Conservation (phyloP, 768 basidiomycete genomes). For the Collybia sp. region DNA sequence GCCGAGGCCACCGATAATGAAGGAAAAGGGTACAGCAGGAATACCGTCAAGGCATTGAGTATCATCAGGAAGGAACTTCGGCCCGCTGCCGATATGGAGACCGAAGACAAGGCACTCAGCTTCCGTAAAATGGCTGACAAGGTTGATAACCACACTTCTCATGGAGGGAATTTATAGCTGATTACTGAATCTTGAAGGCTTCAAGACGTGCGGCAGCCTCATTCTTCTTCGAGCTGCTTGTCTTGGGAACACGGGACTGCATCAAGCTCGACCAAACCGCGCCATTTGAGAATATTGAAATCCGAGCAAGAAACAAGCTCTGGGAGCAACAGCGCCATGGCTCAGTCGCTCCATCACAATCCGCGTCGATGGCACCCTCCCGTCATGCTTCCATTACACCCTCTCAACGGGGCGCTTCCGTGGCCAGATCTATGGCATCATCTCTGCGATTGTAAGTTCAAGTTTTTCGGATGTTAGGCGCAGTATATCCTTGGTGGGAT, state of each 20-base stretch:
- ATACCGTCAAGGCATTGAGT: constrained; percentile 79
- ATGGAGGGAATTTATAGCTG: constrained; percentile 1
- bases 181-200: constrained; percentile 42
- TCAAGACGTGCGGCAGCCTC: constrained; percentile 89
- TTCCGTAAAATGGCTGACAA: constrained; percentile 79
- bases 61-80: constrained; percentile 72
- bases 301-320: constrained; percentile 76
- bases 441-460: constrained; percentile 29
- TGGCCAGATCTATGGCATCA: constrained; percentile 37
- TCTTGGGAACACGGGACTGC: constrained; percentile 90
- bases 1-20: constrained; percentile 41
- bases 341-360: constrained; percentile 22
- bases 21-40: constrained; percentile 79
- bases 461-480: background rate
- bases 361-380: constrained; percentile 17
- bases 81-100: constrained; percentile 39
- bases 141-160: constrained; percentile 31
- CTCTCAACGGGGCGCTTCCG: constrained; percentile 13
- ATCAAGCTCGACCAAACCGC: constrained; percentile 71
- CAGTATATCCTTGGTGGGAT: background rate
- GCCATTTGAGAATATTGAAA: constrained; percentile 83
- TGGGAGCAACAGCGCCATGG: constrained; percentile 64
- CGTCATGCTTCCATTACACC: constrained; percentile 12
- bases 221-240: constrained; percentile 97
- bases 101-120: constrained; percentile 60